phyloP scores from a whole-genome alignment of 345 rosid species.

The Lepidium aucheri region DNA sequence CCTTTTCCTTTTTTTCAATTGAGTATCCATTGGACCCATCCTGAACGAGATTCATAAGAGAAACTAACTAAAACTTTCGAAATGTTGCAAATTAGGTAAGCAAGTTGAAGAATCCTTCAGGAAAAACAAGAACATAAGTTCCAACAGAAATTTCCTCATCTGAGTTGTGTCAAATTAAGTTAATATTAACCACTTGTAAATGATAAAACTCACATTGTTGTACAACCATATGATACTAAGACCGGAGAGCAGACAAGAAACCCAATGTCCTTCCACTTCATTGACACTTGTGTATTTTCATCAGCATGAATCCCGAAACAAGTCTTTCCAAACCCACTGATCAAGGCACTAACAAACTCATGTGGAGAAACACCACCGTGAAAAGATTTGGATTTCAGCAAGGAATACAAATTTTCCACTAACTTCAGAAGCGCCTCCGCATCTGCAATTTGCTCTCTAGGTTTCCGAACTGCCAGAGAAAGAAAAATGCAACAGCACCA shows the following conservation, averaged over 20 bases:
- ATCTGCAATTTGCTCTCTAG: slow-evolving; percentile 82
- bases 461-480: slow-evolving; percentile 49
- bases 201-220: slow-evolving; percentile 57
- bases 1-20: slow-evolving; percentile 50
- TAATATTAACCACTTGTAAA: background rate
- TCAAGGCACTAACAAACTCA: slow-evolving; percentile 47
- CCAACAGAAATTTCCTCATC: too few relatives aligned
- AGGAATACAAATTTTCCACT: slow-evolving; percentile 40
- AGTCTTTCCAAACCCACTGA: slow-evolving; percentile 38
- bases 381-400: slow-evolving; percentile 49
- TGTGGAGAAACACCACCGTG: slow-evolving; percentile 49
- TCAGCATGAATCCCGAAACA: slow-evolving; percentile 16
- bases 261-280: slow-evolving; percentile 65
- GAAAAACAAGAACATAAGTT: too few relatives aligned
- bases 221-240: slow-evolving; percentile 34
- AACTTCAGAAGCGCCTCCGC: slow-evolving; percentile 71
- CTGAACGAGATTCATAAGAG: slow-evolving; percentile 20
- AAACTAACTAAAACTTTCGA: background rate
- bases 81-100: background rate
- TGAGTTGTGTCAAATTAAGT: background rate
- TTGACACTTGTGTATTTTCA: slow-evolving; percentile 29
- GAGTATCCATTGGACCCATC: slow-evolving; percentile 70
- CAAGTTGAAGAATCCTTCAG: too few relatives aligned
- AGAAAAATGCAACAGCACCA: background rate
- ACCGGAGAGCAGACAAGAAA: slow-evolving; percentile 41